phyloP scores from a whole-genome alignment of 805 yeast genomes.

The Spathaspora arborariae region DNA sequence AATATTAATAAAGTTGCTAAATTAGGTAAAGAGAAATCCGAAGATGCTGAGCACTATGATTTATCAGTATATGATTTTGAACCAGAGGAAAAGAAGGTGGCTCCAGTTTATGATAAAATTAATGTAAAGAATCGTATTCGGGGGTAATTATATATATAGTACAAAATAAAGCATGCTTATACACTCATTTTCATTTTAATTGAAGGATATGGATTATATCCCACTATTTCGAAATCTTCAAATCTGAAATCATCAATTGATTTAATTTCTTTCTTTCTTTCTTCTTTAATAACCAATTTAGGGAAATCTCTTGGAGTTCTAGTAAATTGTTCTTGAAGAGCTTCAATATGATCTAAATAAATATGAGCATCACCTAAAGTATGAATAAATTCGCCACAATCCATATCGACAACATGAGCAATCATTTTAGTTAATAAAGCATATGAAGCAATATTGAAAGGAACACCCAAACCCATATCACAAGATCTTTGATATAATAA shows the following conservation, averaged over 20 bases:
- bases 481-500: slow-evolving; percentile 95
- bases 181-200: slow-evolving; percentile 98
- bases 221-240: slow-evolving; percentile 82
- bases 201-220: slow-evolving; percentile 75
- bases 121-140: slow-evolving; percentile 7
- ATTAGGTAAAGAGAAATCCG: not conserved
- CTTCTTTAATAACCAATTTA: slow-evolving; percentile 62
- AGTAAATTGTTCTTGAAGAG: slow-evolving; percentile 71
- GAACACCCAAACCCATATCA: slow-evolving; percentile 99
- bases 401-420: slow-evolving; percentile 92
- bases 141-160: slow-evolving; percentile 1
- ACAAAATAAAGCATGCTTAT: slow-evolving; percentile 24
- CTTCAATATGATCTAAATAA: slow-evolving; percentile 89
- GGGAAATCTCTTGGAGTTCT: slow-evolving; percentile 84
- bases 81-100: slow-evolving; percentile 9
- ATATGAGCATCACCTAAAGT: slow-evolving; percentile 97
- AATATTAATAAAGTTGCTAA: not conserved
- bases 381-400: slow-evolving; percentile 92
- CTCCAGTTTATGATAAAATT: not conserved
- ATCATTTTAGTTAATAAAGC: slow-evolving; percentile 91
- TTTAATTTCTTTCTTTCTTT: slow-evolving; percentile 42
- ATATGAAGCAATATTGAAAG: slow-evolving; percentile 96
- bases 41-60: slow-evolving; percentile 14
- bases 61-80: slow-evolving; percentile 41
- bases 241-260: slow-evolving; percentile 82